These are phyloP conservation scores for Davidsoniella neocaledoniae DNA, from an alignment of 2,329 filamentous ascomycete genomes.

Conservation along the genomic window DNA sequence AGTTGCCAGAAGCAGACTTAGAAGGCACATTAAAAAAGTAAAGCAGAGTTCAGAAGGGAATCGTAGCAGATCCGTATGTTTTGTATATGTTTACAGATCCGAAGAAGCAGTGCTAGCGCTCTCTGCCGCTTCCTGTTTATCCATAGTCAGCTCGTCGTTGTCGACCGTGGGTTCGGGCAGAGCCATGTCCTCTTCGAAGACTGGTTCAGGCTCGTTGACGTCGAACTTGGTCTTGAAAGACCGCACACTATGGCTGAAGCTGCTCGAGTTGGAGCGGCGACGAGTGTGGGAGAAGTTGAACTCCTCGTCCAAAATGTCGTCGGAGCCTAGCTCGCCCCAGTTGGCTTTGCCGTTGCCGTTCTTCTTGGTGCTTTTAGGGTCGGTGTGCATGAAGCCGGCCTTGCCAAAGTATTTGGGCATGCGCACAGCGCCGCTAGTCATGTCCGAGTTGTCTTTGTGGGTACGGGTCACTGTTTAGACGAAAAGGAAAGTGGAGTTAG, in stretches of 20 bases:
- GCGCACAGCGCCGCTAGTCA: constrained; percentile 82
- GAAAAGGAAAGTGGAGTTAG: constrained; percentile 12
- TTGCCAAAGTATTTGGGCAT: constrained; percentile 91
- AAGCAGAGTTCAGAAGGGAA: too few species aligned
- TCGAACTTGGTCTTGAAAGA: constrained; percentile 98
- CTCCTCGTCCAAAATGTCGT: constrained; percentile 63
- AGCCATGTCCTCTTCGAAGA: constrained; percentile 58
- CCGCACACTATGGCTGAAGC: constrained; percentile 48
- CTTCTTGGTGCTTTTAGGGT: constrained; percentile 85
- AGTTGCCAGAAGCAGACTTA: too few species aligned
- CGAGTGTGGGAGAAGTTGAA: constrained; percentile 76
- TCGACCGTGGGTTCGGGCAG: constrained; percentile 30
- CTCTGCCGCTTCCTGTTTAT: constrained; percentile 42
- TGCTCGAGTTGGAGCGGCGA: constrained; percentile 83
- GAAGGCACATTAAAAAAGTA: too few species aligned
- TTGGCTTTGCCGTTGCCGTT: constrained; percentile 84
- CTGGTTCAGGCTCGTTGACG: constrained; percentile 69
- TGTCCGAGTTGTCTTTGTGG: constrained; percentile 45
- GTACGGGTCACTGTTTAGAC: constrained; percentile 72
- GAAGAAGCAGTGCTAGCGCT: constrained; percentile 36
- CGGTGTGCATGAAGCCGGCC: constrained; percentile 58
- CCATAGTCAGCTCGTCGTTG: constrained; percentile 30
- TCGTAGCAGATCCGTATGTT: too few species aligned
- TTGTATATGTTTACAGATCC: neutral
- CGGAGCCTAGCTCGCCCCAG: constrained; percentile 75